These are phyloP conservation scores for Epichloe sp. DNA, from an alignment of 2,329 filamentous ascomycete species.

Conservation along the genomic window DNA sequence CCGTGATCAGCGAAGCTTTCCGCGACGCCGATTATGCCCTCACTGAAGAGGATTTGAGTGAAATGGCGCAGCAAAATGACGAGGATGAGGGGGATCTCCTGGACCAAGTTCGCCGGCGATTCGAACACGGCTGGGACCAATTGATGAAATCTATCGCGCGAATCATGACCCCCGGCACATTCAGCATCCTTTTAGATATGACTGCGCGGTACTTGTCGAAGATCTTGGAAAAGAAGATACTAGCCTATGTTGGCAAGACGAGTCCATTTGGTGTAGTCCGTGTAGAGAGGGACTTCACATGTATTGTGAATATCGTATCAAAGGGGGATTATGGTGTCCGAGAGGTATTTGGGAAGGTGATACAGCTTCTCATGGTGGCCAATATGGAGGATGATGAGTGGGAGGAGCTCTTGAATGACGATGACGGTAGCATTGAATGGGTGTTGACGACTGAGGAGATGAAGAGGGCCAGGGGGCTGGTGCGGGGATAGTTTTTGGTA, in stretches of 20 bases:
- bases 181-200: conserved; percentile 59
- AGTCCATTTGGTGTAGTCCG: conserved; percentile 72
- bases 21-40: conserved; percentile 79
- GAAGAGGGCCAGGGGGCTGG: conserved; percentile 55
- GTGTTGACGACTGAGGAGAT: conserved; percentile 62
- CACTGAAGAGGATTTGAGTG: conserved; percentile 45
- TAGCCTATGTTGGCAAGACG: conserved; percentile 64
- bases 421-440: conserved; percentile 57
- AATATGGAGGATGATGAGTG: conserved; percentile 96
- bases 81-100: conserved; percentile 37
- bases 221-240: conserved; percentile 77
- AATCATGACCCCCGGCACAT: conserved; percentile 69
- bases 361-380: conserved; percentile 72
- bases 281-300: conserved; percentile 72
- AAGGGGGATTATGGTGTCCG: conserved; percentile 61
- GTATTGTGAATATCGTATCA: conserved; percentile 55
- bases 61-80: conserved; percentile 40
- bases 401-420: conserved; percentile 52
- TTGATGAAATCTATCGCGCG: conserved; percentile 76
- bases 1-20: conserved; percentile 78
- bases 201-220: conserved; percentile 64
- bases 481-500: conserved; percentile 19
- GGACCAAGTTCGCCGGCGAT: conserved; percentile 65
- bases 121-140: conserved; percentile 74
- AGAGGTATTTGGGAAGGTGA: conserved; percentile 62